phyloP scores from a whole-genome alignment of 768 basidiomycete species.

The Amanita polypyramis region DNA sequence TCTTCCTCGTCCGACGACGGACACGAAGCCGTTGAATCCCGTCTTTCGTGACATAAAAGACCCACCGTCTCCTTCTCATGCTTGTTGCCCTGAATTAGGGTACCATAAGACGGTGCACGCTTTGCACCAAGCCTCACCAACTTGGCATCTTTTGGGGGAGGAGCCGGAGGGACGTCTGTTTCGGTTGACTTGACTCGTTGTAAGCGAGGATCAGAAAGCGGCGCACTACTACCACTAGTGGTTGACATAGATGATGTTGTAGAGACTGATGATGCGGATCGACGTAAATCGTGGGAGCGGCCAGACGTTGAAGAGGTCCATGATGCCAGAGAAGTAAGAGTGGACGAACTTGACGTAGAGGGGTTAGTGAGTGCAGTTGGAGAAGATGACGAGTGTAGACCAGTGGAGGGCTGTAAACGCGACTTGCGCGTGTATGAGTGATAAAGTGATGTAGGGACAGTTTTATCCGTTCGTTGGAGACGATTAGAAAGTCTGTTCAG shows the following conservation, averaged over 20 bases:
- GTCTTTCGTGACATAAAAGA: slow-evolving; percentile 19
- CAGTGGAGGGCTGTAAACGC: slow-evolving; percentile 18
- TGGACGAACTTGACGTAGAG: slow-evolving; percentile 57
- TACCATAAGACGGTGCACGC: slow-evolving; percentile 52
- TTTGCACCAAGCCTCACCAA: slow-evolving; percentile 27
- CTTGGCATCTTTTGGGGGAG: slow-evolving; percentile 22
- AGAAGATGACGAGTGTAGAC: slow-evolving; percentile 30
- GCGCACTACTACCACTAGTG: slow-evolving; percentile 22
- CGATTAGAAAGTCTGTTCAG: slow-evolving; percentile 47
- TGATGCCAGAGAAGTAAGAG: slow-evolving; percentile 35
- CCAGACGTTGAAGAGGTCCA: slow-evolving; percentile 23
- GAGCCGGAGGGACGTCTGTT: slow-evolving; percentile 17
- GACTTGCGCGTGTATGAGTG: slow-evolving; percentile 48
- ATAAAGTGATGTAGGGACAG: slow-evolving; percentile 36
- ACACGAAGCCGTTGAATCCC: slow-evolving; percentile 22
- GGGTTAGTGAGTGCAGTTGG: slow-evolving; percentile 37
- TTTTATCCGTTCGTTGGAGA: slow-evolving; percentile 53
- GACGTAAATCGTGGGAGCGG: slow-evolving; percentile 30
- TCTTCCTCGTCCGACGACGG: slow-evolving; percentile 74
- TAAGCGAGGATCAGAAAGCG: slow-evolving; percentile 35
- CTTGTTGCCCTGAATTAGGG: slow-evolving; percentile 21
- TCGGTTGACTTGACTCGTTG: slow-evolving; percentile 43
- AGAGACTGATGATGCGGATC: slow-evolving; percentile 34
- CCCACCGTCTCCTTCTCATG: slow-evolving; percentile 9
- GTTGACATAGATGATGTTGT: slow-evolving; percentile 33